Base-by-base conservation (phyloP, 768 basidiomycete species). In the Lyophyllum shimeji region DNA sequence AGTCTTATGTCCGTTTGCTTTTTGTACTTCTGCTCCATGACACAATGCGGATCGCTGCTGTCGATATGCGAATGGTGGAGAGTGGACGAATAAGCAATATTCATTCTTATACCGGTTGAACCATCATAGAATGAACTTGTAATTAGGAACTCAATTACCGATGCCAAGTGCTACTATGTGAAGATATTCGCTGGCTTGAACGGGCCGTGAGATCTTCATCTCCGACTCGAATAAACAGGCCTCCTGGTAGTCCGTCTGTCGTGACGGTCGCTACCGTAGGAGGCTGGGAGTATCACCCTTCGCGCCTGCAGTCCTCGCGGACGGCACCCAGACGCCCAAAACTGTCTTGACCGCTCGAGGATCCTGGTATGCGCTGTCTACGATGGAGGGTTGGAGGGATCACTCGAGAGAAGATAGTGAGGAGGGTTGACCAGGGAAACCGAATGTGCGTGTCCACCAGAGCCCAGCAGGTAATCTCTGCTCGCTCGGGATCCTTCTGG, bases 181-280 rank as follows among this genome's bases (percentile, higher is more conserved):
- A 20, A 13, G 5, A 25, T 25, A 9, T 55, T 55, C 49, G 48
- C 39, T 52, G 45, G 58, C 58, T 46, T 54, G 33, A 51, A 44
- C 49, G 37, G 37, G 49, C 53, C 44, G 23, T 27, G 21, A 51
- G 21, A 37, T 50, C 44, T 48, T 53, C 51, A 53, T 48, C 51
- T 58, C 46, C 21, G 44, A 17, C 25, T 59, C 45, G 42, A 39
- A 7, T 43, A 25, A 11, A 6, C 15, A 27, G 12, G 21, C 43
- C 21, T 23, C 23, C 21, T 44, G 43, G 43, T 8, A 44, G 5
- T 8, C 4, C 21, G 20, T 23, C 21, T 44, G 43, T 11, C 12
- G 43, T 24, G 9, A 21, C 21, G 43, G n/a, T 44, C 21, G 43
- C 43, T 12, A 18, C 51, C 25, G 23, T 34, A 34, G 33, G 34